These are phyloP conservation scores for Suhomyces choctaworum DNA, from an alignment of 1,139 yeast genomes.

Conservation along the genomic window DNA sequence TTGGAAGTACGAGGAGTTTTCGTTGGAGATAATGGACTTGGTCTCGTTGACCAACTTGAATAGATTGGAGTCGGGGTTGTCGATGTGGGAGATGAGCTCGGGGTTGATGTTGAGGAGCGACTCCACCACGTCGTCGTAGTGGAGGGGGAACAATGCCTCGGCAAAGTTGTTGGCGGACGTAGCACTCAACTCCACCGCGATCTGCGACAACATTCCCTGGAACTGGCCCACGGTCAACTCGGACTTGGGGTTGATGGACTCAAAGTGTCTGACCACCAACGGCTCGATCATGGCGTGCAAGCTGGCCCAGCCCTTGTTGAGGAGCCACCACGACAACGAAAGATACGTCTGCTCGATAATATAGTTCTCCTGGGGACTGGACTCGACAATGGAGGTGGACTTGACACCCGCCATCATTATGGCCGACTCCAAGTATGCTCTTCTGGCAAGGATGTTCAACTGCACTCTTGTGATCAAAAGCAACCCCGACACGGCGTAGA, in stretches of 20 bases:
- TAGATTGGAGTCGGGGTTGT: constrained; percentile 40
- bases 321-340: constrained; percentile 91
- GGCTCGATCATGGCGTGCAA: constrained; percentile 55
- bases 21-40: constrained; percentile 29
- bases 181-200: constrained; percentile 17
- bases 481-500: constrained; percentile 69
- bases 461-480: constrained; percentile 80
- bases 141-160: constrained; percentile 40
- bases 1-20: constrained; percentile 21
- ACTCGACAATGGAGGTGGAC: constrained; percentile 12
- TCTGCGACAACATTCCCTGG: constrained; percentile 24
- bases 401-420: constrained; percentile 58
- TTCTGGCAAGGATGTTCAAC: constrained; percentile 82
- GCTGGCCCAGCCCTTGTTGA: constrained; percentile 79
- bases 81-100: constrained; percentile 40
- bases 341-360: constrained; percentile 79
- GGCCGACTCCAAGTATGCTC: constrained; percentile 80
- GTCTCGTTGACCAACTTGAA: constrained; percentile 50
- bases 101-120: constrained; percentile 49
- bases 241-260: constrained; percentile 66
- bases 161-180: constrained; percentile 21
- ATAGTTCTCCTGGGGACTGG: constrained; percentile 37
- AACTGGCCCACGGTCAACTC: constrained; percentile 67
- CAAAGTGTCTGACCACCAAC: constrained; percentile 63
- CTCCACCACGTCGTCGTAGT: constrained; percentile 43